phyloP scores from a whole-genome alignment of 228 moss, liverwort and hornwort genomes.

The Sphagnum fallax region DNA sequence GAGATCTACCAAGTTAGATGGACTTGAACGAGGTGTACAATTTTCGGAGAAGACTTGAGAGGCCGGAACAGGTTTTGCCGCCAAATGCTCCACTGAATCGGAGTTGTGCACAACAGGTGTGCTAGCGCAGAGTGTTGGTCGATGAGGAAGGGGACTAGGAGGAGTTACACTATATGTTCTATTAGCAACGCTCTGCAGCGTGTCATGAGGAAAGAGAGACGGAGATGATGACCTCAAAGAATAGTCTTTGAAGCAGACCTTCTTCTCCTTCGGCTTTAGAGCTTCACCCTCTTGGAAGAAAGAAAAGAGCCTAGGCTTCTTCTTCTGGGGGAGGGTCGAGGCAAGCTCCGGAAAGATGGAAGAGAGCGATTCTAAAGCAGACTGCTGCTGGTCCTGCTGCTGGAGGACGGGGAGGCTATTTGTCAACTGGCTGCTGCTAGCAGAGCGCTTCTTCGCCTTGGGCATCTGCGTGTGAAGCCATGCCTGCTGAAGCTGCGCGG shows the following conservation, averaged over 20 bases:
- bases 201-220: too few species aligned
- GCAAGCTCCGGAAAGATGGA: constrained; percentile 43
- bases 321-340: neutral
- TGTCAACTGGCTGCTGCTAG: constrained; percentile 5
- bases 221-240: too few species aligned
- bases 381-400: constrained; percentile 1
- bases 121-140: too few species aligned
- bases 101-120: too few species aligned
- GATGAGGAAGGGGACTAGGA: too few species aligned
- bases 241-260: neutral
- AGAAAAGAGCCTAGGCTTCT: constrained; percentile 1
- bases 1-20: constrained; percentile 46
- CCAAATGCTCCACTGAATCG: too few species aligned
- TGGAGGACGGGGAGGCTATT: neutral
- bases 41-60: too few species aligned
- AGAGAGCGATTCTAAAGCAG: constrained; percentile 19
- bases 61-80: too few species aligned
- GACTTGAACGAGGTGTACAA: constrained; percentile 15
- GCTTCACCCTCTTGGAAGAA: neutral
- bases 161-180: too few species aligned
- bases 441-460: constrained; percentile 32
- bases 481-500: constrained; percentile 48
- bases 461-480: constrained; percentile 61
- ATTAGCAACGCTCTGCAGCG: too few species aligned
- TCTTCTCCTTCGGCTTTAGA: too few species aligned